phyloP scores from a whole-genome alignment of 805 yeast genomes.

The Lipomyces mesembrius region DNA sequence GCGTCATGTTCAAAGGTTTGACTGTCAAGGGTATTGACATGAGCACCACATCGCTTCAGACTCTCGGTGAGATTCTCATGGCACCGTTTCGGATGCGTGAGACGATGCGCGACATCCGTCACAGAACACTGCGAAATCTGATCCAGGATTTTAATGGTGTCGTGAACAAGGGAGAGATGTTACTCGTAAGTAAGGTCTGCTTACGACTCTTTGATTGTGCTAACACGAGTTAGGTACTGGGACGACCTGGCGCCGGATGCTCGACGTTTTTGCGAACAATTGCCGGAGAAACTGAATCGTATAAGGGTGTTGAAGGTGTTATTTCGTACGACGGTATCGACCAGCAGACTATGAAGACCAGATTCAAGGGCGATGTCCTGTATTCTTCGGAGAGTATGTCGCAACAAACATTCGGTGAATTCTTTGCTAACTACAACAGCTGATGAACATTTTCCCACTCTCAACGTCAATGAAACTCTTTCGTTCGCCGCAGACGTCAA shows the following conservation, averaged over 20 bases:
- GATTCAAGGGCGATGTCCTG: conserved; percentile 57
- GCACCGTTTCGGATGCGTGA: conserved; percentile 38
- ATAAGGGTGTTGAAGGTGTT: conserved; percentile 59
- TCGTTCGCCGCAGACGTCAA: conserved; percentile 71
- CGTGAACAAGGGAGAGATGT: conserved; percentile 64
- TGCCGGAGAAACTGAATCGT: conserved; percentile 64
- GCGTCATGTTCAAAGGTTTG: conserved; percentile 48
- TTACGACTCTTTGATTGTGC: conserved; percentile 45
- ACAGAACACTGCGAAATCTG: conserved; percentile 36
- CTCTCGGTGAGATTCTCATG: conserved; percentile 52
- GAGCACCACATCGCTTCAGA: conserved; percentile 52
- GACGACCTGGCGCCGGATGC: conserved; percentile 81
- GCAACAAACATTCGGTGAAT: no score
- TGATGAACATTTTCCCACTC: conserved; percentile 76
- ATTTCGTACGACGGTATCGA: conserved; percentile 65
- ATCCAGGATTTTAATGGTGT: conserved; percentile 56
- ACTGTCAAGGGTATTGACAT: conserved; percentile 55
- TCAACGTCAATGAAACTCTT: conserved; percentile 75
- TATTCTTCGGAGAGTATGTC: conserved; percentile 41
- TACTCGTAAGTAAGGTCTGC: conserved; percentile 54
- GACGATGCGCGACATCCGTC: conserved; percentile 26
- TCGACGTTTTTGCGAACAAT: conserved; percentile 70
- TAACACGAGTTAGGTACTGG: conserved; percentile 65
- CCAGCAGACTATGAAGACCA: conserved; percentile 62
- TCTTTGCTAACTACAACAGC: conserved; percentile 43